Conservation (phyloP, 441 rosid species). For the Melastoma candidum region DNA sequence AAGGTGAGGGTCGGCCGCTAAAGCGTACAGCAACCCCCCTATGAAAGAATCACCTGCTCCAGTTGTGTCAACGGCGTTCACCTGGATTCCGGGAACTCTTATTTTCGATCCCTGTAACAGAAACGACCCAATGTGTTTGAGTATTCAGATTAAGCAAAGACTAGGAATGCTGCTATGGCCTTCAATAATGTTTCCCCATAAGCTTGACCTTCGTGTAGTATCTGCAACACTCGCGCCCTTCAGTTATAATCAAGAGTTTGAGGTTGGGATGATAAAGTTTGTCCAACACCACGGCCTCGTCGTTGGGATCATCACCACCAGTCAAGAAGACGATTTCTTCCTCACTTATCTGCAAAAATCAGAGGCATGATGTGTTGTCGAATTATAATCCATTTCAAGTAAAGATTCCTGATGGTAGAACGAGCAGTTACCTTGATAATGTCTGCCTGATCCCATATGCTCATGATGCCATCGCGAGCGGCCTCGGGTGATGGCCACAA, state of each 20-base stretch:
- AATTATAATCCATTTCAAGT: background rate
- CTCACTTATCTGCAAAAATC: slow-evolving; percentile 33
- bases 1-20: slow-evolving; percentile 37
- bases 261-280: slow-evolving; percentile 44
- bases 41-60: slow-evolving; percentile 81
- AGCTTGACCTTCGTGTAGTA: slow-evolving; percentile 42
- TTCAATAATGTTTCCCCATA: no score
- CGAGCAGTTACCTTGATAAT: slow-evolving; percentile 36
- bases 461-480: slow-evolving; percentile 49
- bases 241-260: slow-evolving; percentile 56
- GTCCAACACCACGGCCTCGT: slow-evolving; percentile 35
- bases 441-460: slow-evolving; percentile 61
- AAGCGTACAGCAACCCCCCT: slow-evolving; percentile 35
- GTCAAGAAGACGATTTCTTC: slow-evolving; percentile 54
- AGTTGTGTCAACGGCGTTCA: slow-evolving; percentile 59
- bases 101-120: slow-evolving; percentile 45
- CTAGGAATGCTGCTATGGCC: background rate
- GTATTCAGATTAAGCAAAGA: background rate
- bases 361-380: background rate
- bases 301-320: slow-evolving; percentile 34
- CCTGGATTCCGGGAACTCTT: slow-evolving; percentile 34
- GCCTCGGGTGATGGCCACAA: slow-evolving; percentile 55
- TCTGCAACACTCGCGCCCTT: slow-evolving; percentile 68
- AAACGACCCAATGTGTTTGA: background rate
- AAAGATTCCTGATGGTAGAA: no score